phyloP scores from a whole-genome alignment of 2,329 filamentous ascomycete species.

The Epichloe gansuensis region DNA sequence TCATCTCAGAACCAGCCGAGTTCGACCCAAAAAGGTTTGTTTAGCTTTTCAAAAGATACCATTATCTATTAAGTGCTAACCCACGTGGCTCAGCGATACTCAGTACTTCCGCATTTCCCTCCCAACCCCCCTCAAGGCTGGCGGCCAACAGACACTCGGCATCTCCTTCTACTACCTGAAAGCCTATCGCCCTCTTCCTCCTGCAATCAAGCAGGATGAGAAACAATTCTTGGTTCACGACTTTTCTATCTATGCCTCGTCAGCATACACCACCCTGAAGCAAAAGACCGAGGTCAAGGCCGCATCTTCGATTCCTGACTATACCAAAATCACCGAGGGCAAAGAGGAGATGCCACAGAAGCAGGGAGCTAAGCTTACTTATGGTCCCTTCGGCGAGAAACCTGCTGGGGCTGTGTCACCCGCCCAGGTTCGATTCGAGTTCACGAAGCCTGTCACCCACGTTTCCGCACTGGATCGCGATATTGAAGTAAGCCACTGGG shows the following conservation, averaged over 20 bases:
- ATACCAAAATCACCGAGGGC: conserved; percentile 56
- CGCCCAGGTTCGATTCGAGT: conserved; percentile 79
- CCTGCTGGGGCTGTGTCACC: conserved; percentile 63
- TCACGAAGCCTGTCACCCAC: conserved; percentile 80
- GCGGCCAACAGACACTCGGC: conserved; percentile 69
- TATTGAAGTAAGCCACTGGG: conserved; percentile 94
- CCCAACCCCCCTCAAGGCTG: conserved; percentile 60
- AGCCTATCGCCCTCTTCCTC: conserved; percentile 68
- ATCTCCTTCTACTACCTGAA: conserved; percentile 76
- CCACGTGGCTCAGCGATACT: conserved; percentile 37
- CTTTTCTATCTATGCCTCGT: conserved; percentile 75
- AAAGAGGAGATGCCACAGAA: conserved; percentile 59
- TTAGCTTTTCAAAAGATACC: conserved; percentile 3
- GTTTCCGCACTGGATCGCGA: conserved; percentile 73
- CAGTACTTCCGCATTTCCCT: conserved; percentile 81
- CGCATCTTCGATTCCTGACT: conserved; percentile 70
- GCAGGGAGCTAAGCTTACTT: conserved; percentile 74
- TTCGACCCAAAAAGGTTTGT: conserved; percentile 45
- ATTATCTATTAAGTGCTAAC: neutral
- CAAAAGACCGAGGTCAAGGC: conserved; percentile 98
- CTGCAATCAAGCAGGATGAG: conserved; percentile 68
- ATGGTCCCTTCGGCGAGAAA: conserved; percentile 76
- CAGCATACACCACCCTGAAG: conserved; percentile 73
- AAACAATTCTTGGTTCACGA: conserved; percentile 76
- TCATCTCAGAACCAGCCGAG: conserved; percentile 56